Percentiles rank a stretch among this genome's conserved stretches.
Evolutionary conservation across 352 stramenopile genomes (phyloP).

Genomic region (Phytophthora pistaciae): DNA sequence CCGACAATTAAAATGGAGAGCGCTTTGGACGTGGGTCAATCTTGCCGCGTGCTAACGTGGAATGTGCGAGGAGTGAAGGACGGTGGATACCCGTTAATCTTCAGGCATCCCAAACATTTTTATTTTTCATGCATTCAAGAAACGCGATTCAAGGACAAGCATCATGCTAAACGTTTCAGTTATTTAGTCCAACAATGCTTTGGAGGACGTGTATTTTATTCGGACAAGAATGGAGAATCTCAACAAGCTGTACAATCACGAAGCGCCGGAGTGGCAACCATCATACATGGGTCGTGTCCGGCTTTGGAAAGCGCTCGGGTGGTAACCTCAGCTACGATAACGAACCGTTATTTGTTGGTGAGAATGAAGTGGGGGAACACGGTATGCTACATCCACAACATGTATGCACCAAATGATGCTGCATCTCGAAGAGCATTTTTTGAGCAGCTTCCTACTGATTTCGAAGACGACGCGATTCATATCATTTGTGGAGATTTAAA

Average conservation of each 20-base stretch:
- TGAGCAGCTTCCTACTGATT: neutral
- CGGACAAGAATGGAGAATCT: conserved; percentile 6
- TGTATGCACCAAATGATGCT: conserved; percentile 15
- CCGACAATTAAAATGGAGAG: too few relatives aligned
- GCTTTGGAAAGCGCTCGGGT: neutral
- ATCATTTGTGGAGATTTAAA: conserved; percentile 12
- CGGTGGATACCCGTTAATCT: neutral
- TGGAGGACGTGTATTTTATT: neutral
- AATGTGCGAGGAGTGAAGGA: conserved; percentile 9
- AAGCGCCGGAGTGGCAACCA: conserved; percentile 7
- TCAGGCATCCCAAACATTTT: conserved; percentile 9
- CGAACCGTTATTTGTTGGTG: too few relatives aligned
- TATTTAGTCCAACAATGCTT: conserved; percentile 6
- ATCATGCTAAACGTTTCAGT: neutral
- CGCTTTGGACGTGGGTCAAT: conserved; percentile 3
- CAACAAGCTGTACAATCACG: neutral
- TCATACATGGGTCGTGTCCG: conserved; percentile 14
- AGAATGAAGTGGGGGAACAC: neutral
- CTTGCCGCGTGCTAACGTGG: conserved; percentile 8
- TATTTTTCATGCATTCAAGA: conserved; percentile 17
- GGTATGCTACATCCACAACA: conserved; percentile 13
- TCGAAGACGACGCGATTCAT: conserved; percentile 1
- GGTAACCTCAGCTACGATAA: too few relatives aligned
- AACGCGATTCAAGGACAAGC: conserved; percentile 3
- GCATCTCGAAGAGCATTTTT: neutral